Evolutionary conservation across 129 eudicot genomes (phyloP), one percentile per base, ranked within the genome.

Genomic region (Scalesia atractyloides): DNA sequence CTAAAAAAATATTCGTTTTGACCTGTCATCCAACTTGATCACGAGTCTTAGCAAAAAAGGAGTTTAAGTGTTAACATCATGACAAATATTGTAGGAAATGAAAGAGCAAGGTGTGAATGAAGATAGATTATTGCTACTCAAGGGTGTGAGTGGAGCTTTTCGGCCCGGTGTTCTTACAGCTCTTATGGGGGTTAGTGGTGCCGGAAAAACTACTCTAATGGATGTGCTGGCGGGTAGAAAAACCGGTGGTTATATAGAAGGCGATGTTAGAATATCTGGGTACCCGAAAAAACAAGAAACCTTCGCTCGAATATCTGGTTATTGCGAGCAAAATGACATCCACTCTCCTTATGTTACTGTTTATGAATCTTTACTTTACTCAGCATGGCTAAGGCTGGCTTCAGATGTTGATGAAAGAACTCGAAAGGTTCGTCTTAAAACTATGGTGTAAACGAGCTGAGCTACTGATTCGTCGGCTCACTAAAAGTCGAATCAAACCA

Each of bases 141-240:
- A 89, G 57, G 86, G 94, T 7, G 89, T 89, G 37, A 84, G 91
- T 73, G 96, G 98, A 48, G 86, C 96, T 50, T 92, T 92, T 56
- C 80, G 96, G 68, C 98, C 96, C 0, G 98, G 96, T 60, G 84
- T 92, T 73, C 86, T 92, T 53, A 88, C 96, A 1, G 97, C 97
- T 75, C 84, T 92, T 5, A 92, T 92, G 97, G 97, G 97, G 15
- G 96, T 89, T 43, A 92, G 96, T 70, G 98, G 98, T 13, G 98
- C 98, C 19, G 98, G 98, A 37, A 92, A 92, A 81, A 92, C 98
- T 11, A 92, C 98, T 33, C 69, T 92, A 20, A 89, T 92, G 98
- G 98, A 92, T 59, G 98, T 92, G 56, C 49, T 92, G 24, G 96
- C 98, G 2, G 98, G 96, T 14, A 80, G 98, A 37, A 92, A 92